phyloP scores from a whole-genome alignment of 768 basidiomycete species.

The Mycena pura region DNA sequence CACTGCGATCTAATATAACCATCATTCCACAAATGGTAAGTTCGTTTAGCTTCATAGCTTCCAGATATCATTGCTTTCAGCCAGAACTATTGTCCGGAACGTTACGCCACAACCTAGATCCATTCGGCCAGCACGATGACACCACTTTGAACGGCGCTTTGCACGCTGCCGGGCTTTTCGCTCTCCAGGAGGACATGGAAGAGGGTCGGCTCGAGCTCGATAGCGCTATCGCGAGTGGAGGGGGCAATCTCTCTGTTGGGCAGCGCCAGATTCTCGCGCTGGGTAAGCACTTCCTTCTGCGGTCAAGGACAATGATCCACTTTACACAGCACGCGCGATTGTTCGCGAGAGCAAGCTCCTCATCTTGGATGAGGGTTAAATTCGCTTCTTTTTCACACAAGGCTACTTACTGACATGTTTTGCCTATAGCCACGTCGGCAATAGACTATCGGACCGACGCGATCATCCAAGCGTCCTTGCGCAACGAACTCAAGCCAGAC shows the following conservation, averaged over 20 bases:
- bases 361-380: constrained; percentile 57
- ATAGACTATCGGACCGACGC: constrained; percentile 67
- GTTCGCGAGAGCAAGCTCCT: constrained; percentile 58
- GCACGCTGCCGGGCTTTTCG: constrained; percentile 42
- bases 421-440: constrained; percentile 61
- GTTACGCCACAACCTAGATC: constrained; percentile 24
- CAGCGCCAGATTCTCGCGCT: constrained; percentile 59
- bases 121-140: constrained; percentile 57
- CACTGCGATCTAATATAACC: constrained; percentile 60
- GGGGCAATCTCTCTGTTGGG: constrained; percentile 57
- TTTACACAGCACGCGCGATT: constrained; percentile 63
- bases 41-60: neutral
- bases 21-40: constrained; percentile 58
- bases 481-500: constrained; percentile 65
- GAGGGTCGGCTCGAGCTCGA: constrained; percentile 39
- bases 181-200: constrained; percentile 40
- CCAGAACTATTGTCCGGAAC: constrained; percentile 40
- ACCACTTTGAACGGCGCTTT: constrained; percentile 56
- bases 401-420: constrained; percentile 32
- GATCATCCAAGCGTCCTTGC: constrained; percentile 71
- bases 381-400: neutral
- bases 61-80: constrained; percentile 15
- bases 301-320: constrained; percentile 44
- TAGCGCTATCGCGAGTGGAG: constrained; percentile 67
- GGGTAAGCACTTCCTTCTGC: constrained; percentile 27